Conservation (phyloP, 495 filamentous ascomycete genomes). For the Penicillium turbatum region DNA sequence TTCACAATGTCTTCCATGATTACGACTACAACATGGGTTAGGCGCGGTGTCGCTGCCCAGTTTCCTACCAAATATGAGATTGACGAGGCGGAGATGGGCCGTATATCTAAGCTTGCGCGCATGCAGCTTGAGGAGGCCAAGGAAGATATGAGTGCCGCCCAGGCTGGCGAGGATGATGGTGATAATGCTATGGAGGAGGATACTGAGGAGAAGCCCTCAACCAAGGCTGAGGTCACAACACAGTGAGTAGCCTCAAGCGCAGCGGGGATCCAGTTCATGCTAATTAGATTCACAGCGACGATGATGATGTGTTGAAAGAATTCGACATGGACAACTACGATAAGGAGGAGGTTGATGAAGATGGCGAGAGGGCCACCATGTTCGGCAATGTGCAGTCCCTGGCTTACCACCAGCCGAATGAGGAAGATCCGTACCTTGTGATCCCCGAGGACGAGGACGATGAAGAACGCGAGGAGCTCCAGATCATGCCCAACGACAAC, state of each 20-base stretch:
- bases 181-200: constrained; percentile 22
- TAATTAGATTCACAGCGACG: constrained; percentile 48
- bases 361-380: constrained; percentile 74
- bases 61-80: constrained; percentile 89
- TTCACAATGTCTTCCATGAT: constrained; percentile 74
- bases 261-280: constrained; percentile 4
- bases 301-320: constrained; percentile 89
- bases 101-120: constrained; percentile 85
- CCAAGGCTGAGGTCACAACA: constrained; percentile 15
- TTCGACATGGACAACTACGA: constrained; percentile 96
- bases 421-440: constrained; percentile 94
- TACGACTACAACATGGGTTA: constrained; percentile 89
- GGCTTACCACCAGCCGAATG: constrained; percentile 87
- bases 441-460: constrained; percentile 70
- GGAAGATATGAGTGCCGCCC: constrained; percentile 73
- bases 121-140: constrained; percentile 90
- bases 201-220: constrained; percentile 21
- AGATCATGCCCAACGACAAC: constrained; percentile 90
- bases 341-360: constrained; percentile 65
- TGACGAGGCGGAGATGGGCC: constrained; percentile 85
- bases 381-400: constrained; percentile 92
- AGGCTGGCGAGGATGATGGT: constrained; percentile 32
- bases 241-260: constrained; percentile 17
- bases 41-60: constrained; percentile 85
- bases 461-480: constrained; percentile 89